These are phyloP conservation scores for Backusella circina DNA, from an alignment of 192 early-diverging fungal genomes.

Conservation along the genomic window DNA sequence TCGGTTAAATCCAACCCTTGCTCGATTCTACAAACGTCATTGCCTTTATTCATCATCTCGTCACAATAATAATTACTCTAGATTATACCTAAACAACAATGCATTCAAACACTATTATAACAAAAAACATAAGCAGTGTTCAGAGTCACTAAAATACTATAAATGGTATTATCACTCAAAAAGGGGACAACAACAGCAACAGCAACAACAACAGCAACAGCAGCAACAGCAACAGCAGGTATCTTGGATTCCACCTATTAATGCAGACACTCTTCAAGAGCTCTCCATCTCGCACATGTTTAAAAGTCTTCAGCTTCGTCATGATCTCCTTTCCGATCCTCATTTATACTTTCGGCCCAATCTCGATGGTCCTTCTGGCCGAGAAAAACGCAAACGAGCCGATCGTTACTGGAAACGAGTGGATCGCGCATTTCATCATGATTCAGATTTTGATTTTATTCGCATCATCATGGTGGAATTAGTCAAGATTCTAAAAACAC, in stretches of 20 bases:
- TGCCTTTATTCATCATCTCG: neutral
- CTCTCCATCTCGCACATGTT: conserved; percentile 80
- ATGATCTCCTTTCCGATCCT: conserved; percentile 87
- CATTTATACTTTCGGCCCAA: conserved; percentile 89
- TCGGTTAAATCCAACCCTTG: neutral
- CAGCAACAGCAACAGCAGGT: neutral
- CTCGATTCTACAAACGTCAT: neutral
- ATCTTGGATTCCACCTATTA: conserved; percentile 52
- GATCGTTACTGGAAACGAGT: conserved; percentile 72
- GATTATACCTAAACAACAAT: neutral
- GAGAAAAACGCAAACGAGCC: conserved; percentile 55
- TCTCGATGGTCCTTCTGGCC: conserved; percentile 46
- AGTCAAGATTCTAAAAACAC: conserved; percentile 37
- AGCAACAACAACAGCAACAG: neutral
- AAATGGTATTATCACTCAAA: neutral
- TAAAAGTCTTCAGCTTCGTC: conserved; percentile 80
- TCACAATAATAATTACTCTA: neutral
- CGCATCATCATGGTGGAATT: conserved; percentile 75
- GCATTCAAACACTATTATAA: neutral
- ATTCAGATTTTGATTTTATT: conserved; percentile 39
- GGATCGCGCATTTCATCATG: conserved; percentile 44
- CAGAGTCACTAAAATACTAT: neutral
- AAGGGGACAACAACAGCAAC: neutral
- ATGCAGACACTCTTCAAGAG: conserved; percentile 81
- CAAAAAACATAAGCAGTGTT: neutral